phyloP scores from a whole-genome alignment of 1,284 basidiomycete species.

The Gymnopus androsaceus region DNA sequence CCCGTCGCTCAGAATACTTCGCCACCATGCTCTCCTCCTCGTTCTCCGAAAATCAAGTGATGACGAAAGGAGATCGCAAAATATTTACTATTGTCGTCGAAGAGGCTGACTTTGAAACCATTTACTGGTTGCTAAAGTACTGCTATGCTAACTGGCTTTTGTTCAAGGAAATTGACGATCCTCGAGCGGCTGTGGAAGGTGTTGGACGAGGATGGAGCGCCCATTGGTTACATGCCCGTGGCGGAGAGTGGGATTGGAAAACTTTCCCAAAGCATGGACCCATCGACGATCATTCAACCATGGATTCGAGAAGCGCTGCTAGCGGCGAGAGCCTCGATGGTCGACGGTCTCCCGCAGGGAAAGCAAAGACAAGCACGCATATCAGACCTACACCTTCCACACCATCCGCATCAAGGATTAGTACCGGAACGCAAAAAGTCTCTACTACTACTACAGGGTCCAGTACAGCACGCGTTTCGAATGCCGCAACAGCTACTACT shows the following conservation, averaged over 20 bases:
- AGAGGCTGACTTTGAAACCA: conserved; percentile 80
- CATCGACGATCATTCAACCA: conserved; percentile 25
- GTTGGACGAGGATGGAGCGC: conserved; percentile 65
- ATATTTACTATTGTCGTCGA: conserved; percentile 72
- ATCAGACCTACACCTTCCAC: neutral
- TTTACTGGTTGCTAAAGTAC: conserved; percentile 83
- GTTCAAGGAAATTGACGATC: conserved; percentile 67
- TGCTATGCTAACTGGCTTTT: conserved; percentile 78
- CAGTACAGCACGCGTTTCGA: neutral
- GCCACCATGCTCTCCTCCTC: conserved; percentile 75
- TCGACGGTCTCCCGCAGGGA: conserved; percentile 30
- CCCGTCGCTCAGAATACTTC: conserved; percentile 77
- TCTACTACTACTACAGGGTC: neutral
- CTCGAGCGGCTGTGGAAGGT: conserved; percentile 61
- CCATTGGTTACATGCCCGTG: conserved; percentile 49
- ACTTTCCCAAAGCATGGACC: conserved; percentile 47
- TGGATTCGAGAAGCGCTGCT: conserved; percentile 46
- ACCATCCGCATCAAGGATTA: neutral
- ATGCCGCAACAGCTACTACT: neutral
- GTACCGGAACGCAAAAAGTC: neutral
- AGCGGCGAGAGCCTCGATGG: conserved; percentile 51
- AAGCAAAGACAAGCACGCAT: conserved; percentile 25
- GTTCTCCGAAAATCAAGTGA: conserved; percentile 58
- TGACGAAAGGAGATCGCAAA: conserved; percentile 53
- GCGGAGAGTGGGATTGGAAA: conserved; percentile 72